phyloP scores from a whole-genome alignment of 495 filamentous ascomycete genomes.

The Usnea hakonensis region DNA sequence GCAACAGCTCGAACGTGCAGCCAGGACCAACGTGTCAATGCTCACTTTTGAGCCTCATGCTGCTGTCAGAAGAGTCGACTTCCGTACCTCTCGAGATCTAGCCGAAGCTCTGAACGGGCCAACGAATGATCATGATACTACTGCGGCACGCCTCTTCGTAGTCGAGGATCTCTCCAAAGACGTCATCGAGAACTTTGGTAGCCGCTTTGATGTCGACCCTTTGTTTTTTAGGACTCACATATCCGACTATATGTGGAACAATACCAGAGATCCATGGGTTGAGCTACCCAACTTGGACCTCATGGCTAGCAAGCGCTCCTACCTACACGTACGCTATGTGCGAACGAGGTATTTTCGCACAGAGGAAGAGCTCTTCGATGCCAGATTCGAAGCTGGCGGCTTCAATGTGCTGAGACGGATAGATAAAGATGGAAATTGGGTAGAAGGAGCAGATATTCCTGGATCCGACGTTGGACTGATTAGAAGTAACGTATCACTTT shows the following conservation, averaged over 20 bases:
- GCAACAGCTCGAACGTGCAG: conserved; percentile 23
- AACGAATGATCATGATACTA: neutral
- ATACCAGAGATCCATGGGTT: conserved; percentile 40
- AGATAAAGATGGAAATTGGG: conserved; percentile 30
- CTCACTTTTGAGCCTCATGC: conserved; percentile 25
- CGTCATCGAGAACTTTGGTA: conserved; percentile 37
- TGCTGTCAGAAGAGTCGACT: neutral
- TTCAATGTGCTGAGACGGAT: conserved; percentile 33
- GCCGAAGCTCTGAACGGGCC: neutral
- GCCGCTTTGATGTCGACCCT: conserved; percentile 36
- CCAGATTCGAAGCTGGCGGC: conserved; percentile 24
- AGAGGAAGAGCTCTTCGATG: conserved; percentile 22
- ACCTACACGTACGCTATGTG: conserved; percentile 33
- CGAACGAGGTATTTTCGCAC: conserved; percentile 35
- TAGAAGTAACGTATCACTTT: conserved; percentile 34
- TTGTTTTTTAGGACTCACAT: conserved; percentile 41
- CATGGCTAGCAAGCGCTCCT: conserved; percentile 26
- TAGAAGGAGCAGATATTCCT: conserved; percentile 26
- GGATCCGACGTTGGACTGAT: conserved; percentile 29
- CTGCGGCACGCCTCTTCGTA: conserved; percentile 30
- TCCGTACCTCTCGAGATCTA: neutral
- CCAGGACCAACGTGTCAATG: conserved; percentile 24
- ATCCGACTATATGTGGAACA: conserved; percentile 40
- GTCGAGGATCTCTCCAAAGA: conserved; percentile 43
- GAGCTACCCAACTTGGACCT: conserved; percentile 37